Percentiles rank a stretch among this genome's conserved stretches.
Evolutionary conservation across 2,329 filamentous ascomycete genomes (phyloP).

Genomic region (Fusarium pseudonygamai): DNA sequence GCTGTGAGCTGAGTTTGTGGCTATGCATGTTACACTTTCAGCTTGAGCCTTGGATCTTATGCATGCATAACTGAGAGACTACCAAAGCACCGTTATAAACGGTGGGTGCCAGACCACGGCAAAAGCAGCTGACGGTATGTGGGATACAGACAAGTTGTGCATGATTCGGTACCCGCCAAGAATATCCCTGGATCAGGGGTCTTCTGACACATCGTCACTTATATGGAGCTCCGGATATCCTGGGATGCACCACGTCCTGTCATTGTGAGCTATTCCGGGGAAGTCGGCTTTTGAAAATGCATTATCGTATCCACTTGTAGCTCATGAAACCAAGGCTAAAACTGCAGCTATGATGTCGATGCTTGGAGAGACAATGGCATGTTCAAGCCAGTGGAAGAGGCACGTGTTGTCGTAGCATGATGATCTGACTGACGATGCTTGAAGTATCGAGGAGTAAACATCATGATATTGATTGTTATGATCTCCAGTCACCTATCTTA

Average conservation of each 20-base stretch:
- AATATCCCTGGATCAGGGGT: conserved; percentile 20
- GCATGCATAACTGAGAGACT: neutral
- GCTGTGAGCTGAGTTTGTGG: conserved; percentile 13
- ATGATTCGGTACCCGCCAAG: neutral
- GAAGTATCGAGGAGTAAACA: neutral
- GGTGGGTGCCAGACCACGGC: neutral
- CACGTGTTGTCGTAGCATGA: conserved; percentile 11
- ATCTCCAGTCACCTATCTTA: neutral
- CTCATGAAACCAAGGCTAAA: conserved; percentile 5
- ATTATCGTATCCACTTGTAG: conserved; percentile 2
- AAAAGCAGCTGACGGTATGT: neutral
- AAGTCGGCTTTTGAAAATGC: conserved; percentile 4
- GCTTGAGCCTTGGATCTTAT: neutral
- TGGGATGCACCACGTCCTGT: conserved; percentile 15
- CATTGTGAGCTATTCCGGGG: conserved; percentile 17
- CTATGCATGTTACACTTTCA: neutral
- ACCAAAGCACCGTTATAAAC: conserved; percentile 4
- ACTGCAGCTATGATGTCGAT: conserved; percentile 20
- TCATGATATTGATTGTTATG: neutral
- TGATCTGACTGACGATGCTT: neutral
- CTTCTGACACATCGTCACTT: conserved; percentile 9
- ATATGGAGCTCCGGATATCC: conserved; percentile 4
- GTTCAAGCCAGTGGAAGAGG: conserved; percentile 1
- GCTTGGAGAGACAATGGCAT: neutral
- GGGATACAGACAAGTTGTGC: neutral